Conservation (phyloP, 306 rosid species). For the Trifolium dubium region DNA sequence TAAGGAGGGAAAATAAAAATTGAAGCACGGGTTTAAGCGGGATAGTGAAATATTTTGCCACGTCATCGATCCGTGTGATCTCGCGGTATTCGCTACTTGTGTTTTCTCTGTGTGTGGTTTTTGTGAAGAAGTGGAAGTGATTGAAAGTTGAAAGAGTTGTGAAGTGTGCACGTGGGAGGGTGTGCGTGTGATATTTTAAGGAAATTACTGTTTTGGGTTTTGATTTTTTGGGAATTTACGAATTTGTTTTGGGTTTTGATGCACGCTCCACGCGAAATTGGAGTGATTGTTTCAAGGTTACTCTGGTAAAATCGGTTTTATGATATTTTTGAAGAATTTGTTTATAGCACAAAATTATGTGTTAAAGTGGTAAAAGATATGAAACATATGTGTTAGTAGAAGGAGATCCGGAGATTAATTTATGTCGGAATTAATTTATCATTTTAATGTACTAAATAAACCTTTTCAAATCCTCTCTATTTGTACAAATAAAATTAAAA, state of each 20-base stretch:
- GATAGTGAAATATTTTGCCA: constrained; percentile 58
- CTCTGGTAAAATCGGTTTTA: background rate
- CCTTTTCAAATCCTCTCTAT: too few relatives aligned
- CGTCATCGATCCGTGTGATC: constrained; percentile 63
- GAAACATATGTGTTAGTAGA: too few relatives aligned
- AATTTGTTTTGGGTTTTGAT: background rate
- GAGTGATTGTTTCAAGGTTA: background rate
- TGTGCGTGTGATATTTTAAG: background rate
- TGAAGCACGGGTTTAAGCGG: constrained; percentile 82
- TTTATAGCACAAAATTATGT: background rate
- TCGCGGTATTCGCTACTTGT: constrained; percentile 11
- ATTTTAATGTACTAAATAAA: too few relatives aligned
- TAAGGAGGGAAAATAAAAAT: constrained; percentile 44
- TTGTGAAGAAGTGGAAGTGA: background rate
- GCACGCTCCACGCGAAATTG: background rate
- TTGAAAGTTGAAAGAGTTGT: background rate
- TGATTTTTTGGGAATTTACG: background rate
- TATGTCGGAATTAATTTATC: too few relatives aligned
- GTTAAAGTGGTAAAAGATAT: background rate
- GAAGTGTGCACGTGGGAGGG: background rate
- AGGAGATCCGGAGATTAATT: too few relatives aligned
- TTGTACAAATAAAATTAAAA: too few relatives aligned
- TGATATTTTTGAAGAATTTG: background rate
- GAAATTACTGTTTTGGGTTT: background rate
- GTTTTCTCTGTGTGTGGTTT: constrained; percentile 57